Conservation (phyloP, 1,284 basidiomycete genomes). For the Chalciporus piperatoides region DNA sequence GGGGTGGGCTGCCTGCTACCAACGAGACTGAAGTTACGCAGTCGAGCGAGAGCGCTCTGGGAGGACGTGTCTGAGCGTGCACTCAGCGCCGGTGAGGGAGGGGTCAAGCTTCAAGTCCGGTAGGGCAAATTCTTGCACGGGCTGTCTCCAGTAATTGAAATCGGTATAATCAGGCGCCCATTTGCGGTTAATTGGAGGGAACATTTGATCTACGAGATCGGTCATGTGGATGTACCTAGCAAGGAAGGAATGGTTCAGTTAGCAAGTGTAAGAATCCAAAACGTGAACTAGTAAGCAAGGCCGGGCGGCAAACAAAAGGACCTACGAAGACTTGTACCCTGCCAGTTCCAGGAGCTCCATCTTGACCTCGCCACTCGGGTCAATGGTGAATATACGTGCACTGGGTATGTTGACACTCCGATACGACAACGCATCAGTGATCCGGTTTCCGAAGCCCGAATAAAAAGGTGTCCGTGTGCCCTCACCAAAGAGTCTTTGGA, state of each 20-base stretch:
- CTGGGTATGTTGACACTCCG: constrained; percentile 94
- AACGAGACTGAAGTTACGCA: constrained; percentile 79
- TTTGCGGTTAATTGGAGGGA: constrained; percentile 91
- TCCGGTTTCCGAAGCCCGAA: constrained; percentile 97
- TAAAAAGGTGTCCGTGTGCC: constrained; percentile 81
- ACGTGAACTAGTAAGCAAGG: neutral
- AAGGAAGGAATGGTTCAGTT: neutral
- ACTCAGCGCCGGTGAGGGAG: constrained; percentile 88
- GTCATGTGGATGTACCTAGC: constrained; percentile 92
- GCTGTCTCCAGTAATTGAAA: constrained; percentile 94
- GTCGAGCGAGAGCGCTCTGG: constrained; percentile 66
- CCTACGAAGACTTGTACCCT: constrained; percentile 93
- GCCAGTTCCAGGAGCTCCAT: constrained; percentile 95
- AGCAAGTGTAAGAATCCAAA: neutral
- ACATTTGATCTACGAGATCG: constrained; percentile 98
- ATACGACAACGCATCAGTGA: constrained; percentile 97
- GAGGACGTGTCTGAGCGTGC: constrained; percentile 85
- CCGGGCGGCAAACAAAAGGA: constrained; percentile 16
- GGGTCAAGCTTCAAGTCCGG: constrained; percentile 91
- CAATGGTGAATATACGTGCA: constrained; percentile 96
- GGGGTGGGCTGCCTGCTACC: constrained; percentile 44
- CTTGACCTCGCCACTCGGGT: constrained; percentile 94
- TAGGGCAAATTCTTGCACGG: constrained; percentile 74
- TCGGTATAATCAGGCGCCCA: constrained; percentile 91
- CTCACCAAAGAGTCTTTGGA: constrained; percentile 87